A percentile compares a stretch with the other conserved stretches of the same genome.
Conservation (phyloP, 331 rosid genomes). For the Saraca asoca region DNA sequence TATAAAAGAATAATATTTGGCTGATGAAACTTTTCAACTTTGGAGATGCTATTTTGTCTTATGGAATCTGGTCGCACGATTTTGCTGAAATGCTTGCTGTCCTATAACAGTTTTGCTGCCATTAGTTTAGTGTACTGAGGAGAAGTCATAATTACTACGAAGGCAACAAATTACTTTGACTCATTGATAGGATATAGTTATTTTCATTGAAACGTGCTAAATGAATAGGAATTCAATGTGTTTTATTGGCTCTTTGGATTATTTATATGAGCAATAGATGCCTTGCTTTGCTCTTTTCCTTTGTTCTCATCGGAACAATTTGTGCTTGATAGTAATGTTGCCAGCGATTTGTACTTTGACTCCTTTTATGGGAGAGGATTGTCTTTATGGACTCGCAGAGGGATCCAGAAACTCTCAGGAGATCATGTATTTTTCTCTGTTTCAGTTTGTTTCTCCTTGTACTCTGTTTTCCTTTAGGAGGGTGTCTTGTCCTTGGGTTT, state of each 20-base stretch:
- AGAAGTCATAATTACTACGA: background rate
- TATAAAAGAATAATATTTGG: background rate
- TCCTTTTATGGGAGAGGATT: background rate
- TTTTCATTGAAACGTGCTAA: background rate
- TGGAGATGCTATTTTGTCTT: background rate
- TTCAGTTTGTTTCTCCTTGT: background rate
- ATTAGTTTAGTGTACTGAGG: background rate
- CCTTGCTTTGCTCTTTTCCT: background rate
- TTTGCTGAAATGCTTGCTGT: slow-evolving; percentile 5
- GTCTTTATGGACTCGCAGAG: background rate
- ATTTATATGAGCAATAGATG: too few species aligned
- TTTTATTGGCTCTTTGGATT: too few species aligned
- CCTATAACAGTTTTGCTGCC: slow-evolving; percentile 1
- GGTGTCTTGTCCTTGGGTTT: slow-evolving; percentile 1
- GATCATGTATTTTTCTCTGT: background rate
- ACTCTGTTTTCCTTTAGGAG: background rate
- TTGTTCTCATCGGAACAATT: background rate
- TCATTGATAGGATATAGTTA: too few species aligned
- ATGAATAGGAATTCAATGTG: background rate
- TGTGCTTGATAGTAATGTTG: background rate
- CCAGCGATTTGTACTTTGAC: background rate
- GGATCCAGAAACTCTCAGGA: background rate
- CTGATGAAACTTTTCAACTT: background rate
- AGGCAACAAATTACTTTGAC: background rate
- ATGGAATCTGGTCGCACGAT: background rate